These are phyloP conservation scores for Globisporangium alternatum DNA, from an alignment of 352 stramenopile genomes.

Conservation along the genomic window DNA sequence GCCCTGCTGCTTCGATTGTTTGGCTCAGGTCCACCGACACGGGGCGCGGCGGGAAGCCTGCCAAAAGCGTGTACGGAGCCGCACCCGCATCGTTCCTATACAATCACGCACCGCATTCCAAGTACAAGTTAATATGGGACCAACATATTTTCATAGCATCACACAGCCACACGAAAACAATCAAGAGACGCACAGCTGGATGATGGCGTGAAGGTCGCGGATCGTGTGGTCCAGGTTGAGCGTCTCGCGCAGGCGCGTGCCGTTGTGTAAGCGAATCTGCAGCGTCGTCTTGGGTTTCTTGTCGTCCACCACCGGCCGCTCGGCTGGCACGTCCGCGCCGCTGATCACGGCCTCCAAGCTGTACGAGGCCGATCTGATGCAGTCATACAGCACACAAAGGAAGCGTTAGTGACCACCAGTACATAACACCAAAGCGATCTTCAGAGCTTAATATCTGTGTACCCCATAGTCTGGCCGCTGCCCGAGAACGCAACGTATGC, in stretches of 20 bases:
- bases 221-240: conserved; percentile 89
- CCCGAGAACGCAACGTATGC: conserved; percentile 88
- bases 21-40: conserved; percentile 79
- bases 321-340: conserved; percentile 24
- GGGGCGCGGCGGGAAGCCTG: conserved; percentile 89
- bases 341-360: conserved; percentile 48
- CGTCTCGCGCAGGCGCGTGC: conserved; percentile 72
- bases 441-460: neutral
- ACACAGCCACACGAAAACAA: neutral
- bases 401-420: neutral
- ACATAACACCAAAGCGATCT: neutral
- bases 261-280: conserved; percentile 87
- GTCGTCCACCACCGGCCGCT: conserved; percentile 78
- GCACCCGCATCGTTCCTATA: conserved; percentile 62
- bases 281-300: conserved; percentile 85
- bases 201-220: conserved; percentile 83
- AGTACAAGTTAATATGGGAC: neutral
- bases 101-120: neutral
- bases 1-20: conserved; percentile 89
- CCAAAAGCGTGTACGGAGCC: conserved; percentile 88
- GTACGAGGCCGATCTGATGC: conserved; percentile 36
- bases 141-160: neutral
- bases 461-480: conserved; percentile 79
- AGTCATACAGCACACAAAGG: neutral
- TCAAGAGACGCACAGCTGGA: conserved; percentile 52